phyloP scores from a whole-genome alignment of 2,329 filamentous ascomycete species.

The Aspergillus novoparasiticus region DNA sequence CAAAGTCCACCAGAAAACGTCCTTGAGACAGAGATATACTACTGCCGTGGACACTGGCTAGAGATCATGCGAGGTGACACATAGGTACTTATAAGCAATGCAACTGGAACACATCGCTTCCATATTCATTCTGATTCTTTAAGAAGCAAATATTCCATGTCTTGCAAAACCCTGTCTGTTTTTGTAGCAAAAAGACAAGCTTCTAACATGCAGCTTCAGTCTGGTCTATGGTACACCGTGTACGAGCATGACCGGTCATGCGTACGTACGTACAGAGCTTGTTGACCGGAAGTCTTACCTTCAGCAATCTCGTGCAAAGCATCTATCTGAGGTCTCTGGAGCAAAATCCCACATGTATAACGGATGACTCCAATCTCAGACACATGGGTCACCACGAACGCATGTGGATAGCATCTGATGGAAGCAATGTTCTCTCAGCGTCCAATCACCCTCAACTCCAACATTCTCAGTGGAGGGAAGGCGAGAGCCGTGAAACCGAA shows the following conservation, averaged over 20 bases:
- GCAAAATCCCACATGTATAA: background rate
- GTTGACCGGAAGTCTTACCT: background rate
- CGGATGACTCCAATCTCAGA: background rate
- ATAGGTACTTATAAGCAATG: background rate
- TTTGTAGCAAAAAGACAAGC: background rate
- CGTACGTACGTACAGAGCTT: background rate
- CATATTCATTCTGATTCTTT: background rate
- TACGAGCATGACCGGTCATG: background rate
- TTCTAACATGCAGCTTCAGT: background rate
- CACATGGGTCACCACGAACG: background rate
- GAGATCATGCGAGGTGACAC: background rate
- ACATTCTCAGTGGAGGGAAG: slow-evolving; percentile 38
- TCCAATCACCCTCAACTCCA: slow-evolving; percentile 35
- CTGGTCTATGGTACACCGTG: background rate
- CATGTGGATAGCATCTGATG: background rate
- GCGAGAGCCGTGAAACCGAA: slow-evolving; percentile 37
- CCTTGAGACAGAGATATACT: no score
- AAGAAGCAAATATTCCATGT: background rate
- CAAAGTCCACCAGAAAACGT: no score
- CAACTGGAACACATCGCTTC: background rate
- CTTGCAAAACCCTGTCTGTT: background rate
- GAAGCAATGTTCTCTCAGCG: slow-evolving; percentile 26
- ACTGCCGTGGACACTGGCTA: background rate
- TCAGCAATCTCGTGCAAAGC: background rate
- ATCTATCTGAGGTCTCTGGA: background rate